Conservation (phyloP, 129 eudicot genomes). For the Arctium lappa region DNA sequence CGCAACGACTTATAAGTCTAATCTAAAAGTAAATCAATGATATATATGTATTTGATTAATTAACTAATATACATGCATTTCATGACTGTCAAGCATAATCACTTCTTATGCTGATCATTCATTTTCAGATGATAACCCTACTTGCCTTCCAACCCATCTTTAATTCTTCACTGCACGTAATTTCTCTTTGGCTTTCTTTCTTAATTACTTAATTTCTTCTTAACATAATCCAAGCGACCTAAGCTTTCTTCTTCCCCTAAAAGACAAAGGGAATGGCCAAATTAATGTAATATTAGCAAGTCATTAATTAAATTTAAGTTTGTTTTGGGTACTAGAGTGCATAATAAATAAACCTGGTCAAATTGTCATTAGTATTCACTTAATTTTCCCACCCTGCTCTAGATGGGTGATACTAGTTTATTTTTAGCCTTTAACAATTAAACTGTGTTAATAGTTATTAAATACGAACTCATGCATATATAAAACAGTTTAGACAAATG, state of each 20-base stretch:
- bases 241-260: too few relatives aligned
- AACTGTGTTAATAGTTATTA: background rate
- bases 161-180: too few relatives aligned
- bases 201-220: too few relatives aligned
- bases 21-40: background rate
- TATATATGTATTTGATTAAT: background rate
- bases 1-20: background rate
- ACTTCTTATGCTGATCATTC: background rate
- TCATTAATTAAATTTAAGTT: too few relatives aligned
- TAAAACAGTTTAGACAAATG: background rate
- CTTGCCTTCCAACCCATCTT: too few relatives aligned
- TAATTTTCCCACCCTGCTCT: too few relatives aligned
- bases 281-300: background rate
- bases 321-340: background rate
- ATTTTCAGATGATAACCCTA: background rate
- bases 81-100: background rate
- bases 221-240: too few relatives aligned
- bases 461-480: background rate
- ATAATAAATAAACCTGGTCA: background rate
- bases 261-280: too few relatives aligned
- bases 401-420: background rate
- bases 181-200: too few relatives aligned
- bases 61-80: constrained; percentile 2
- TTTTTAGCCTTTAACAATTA: background rate
- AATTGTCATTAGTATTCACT: too few relatives aligned